A percentile compares a stretch with the other conserved stretches of the same genome.
These are phyloP conservation scores for Lyophyllum decastes DNA, from an alignment of 768 basidiomycete genomes.

Conservation along the genomic window DNA sequence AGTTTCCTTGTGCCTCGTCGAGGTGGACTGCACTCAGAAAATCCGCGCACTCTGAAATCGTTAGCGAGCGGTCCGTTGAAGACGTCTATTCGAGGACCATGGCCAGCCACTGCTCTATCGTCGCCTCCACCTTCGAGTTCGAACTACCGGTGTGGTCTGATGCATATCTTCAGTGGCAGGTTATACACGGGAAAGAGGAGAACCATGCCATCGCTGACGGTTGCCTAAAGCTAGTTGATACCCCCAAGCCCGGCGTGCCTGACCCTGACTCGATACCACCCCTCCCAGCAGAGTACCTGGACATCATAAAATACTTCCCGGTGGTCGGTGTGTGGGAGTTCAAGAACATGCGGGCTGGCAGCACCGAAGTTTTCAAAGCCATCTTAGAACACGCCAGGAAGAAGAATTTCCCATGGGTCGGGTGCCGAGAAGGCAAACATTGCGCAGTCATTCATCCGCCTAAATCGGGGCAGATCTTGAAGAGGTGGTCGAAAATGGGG, in stretches of 20 bases:
- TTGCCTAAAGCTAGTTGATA: neutral
- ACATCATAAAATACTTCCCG: neutral
- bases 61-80: neutral
- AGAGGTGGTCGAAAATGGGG: neutral
- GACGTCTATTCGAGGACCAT: neutral
- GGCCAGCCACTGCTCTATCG: neutral
- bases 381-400: neutral
- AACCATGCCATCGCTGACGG: constrained; percentile 2
- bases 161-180: neutral
- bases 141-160: neutral
- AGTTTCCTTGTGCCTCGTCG: neutral
- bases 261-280: neutral
- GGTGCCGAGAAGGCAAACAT: neutral
- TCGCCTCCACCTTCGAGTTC: constrained; percentile 6
- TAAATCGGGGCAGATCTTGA: neutral
- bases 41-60: neutral
- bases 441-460: neutral
- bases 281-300: neutral
- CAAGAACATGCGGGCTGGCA: neutral
- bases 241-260: neutral
- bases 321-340: neutral
- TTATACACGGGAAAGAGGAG: neutral
- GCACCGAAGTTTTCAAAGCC: neutral
- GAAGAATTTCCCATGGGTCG: neutral
- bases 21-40: neutral